Evolutionary conservation across 2,329 filamentous ascomycete genomes (phyloP), one percentile per base, ranked within the genome.

Genomic region (Xylaria digitata): DNA sequence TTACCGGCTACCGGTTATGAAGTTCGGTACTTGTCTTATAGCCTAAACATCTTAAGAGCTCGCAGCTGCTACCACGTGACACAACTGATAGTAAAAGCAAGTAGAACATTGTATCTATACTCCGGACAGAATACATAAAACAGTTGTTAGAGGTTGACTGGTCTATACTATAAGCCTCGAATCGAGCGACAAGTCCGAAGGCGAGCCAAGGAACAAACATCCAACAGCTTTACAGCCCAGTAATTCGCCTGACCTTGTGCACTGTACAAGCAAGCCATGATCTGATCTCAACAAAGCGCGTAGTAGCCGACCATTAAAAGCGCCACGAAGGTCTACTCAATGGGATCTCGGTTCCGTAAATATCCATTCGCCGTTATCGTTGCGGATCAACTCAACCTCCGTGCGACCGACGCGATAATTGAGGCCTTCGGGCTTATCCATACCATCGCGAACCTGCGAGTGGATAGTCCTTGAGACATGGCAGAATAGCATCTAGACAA

Each of bases 361-460:
- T n/a, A 75, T 70, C 79, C 79, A 81, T 58, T 78, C 70, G 3
- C 79, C 79, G 40, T 77, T 73, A 23, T 77, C 72, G 30, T 71
- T 71, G 19, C 76, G 75, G 49, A 77, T 71, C 69, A 81, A 62
- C 23, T 79, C 79, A 23, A 81, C 74, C 63, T 76, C 75, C 13
- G 74, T 73, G 7, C 75, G 68, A 2, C 78, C 79, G 9, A 80
- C 69, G 2, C 70, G 70, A n/a, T 77, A 69, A 23, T 78, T 77
- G 46, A 80, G 68, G 0, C 79, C 78, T 26, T 76, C 74, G 2
- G 79, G 79, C 7, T 76, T 66, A 61, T 81, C 76, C 78, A 81
- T 80, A 17, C 73, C 77, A 46, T 78, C 70, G 0, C 65, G 58
- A 5, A 79, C 76, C 13, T 73, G 73, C 2, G 66, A 72, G 19